Base-by-base conservation (phyloP, 805 yeast species). In the Millerago galiae region DNA sequence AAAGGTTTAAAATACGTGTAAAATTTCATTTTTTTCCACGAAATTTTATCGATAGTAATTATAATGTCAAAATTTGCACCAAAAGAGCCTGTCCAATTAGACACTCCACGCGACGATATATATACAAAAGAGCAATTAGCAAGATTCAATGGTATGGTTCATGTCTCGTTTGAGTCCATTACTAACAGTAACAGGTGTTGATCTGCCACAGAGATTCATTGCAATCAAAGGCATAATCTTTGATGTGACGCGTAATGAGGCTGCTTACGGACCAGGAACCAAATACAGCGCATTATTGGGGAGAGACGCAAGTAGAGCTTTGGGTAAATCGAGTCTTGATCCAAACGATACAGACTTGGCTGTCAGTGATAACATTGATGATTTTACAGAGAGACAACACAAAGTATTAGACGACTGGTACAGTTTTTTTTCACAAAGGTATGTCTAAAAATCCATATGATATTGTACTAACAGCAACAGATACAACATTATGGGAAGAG, bases 201-300 rank as follows among this genome's bases (percentile, higher is more conserved):
- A 78, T 6, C 63, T 62, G 9, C 64, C 69, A 8, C 62, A 72
- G 45, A 72, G 84, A 49, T 87, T 79, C 60, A 83, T 87, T 15
- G 93, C 79, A 8, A 80, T 87, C 52, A 79, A 80, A 47, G 93
- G 95, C 16, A 70, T 70, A 2, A 77, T 88, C 10, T 88, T 85
- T 59, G 96, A 87, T 54, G 96, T 88, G 9, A 73, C 85, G 0
- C 57, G 66, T 36, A 87, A 86, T 55, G 52, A 59, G 11, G 75
- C 72, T 13, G 81, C 80, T 32, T 87, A 87, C 57, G 96, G 95
- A 0, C 81, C 82, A 3, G 90, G 89, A 0, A 75, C 77, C 46
- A 79, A 81, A 17, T 88, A 87, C 61, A 79, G 78, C 53, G 76
- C 70, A 7, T 70, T 87, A 34, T 85, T 79, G 9, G 96, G 91